A percentile compares a stretch with the other conserved stretches of the same genome.
phyloP scores from a whole-genome alignment of 2,329 filamentous ascomycete species.

The Xylaria sp. region DNA sequence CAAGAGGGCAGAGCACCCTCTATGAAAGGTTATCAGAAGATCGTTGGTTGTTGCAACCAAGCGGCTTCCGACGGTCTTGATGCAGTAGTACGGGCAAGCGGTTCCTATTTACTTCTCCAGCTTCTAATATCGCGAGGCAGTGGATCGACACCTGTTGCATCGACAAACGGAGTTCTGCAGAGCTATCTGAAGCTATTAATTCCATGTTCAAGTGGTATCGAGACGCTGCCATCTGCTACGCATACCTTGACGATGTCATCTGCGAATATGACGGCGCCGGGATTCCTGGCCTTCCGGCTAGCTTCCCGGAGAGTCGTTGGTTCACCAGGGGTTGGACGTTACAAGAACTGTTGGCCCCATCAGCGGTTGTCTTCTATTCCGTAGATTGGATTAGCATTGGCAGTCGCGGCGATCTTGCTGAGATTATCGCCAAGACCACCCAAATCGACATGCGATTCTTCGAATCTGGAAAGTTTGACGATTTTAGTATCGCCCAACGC shows the following conservation, averaged over 20 bases:
- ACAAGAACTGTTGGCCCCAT: slow-evolving; percentile 8
- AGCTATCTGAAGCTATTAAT: slow-evolving; percentile 7
- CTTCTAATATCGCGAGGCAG: not conserved
- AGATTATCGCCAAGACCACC: not conserved
- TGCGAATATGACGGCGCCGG: not conserved
- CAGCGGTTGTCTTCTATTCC: slow-evolving; percentile 3
- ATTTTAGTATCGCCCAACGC: slow-evolving; percentile 9
- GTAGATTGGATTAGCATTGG: slow-evolving; percentile 1
- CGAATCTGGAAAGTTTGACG: not conserved
- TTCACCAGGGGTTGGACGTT: slow-evolving; percentile 8
- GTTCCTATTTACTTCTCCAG: not conserved
- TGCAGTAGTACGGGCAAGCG: not conserved
- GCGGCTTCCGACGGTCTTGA: slow-evolving; percentile 8
- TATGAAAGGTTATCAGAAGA: slow-evolving; percentile 3
- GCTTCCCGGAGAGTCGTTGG: slow-evolving; percentile 1
- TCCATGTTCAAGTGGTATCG: slow-evolving; percentile 8
- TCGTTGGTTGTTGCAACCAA: not conserved
- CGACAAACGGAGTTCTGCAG: slow-evolving; percentile 9
- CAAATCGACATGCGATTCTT: slow-evolving; percentile 2
- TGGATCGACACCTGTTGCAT: slow-evolving; percentile 13
- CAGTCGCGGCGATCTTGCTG: not conserved
- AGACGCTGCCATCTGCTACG: slow-evolving; percentile 8
- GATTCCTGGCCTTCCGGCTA: not conserved
- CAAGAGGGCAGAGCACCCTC: not conserved
- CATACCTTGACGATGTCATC: slow-evolving; percentile 5